Percentiles rank a stretch among this genome's conserved stretches.
Evolutionary conservation across 805 yeast genomes (phyloP).

Genomic region (Teunomyces cretensis): DNA sequence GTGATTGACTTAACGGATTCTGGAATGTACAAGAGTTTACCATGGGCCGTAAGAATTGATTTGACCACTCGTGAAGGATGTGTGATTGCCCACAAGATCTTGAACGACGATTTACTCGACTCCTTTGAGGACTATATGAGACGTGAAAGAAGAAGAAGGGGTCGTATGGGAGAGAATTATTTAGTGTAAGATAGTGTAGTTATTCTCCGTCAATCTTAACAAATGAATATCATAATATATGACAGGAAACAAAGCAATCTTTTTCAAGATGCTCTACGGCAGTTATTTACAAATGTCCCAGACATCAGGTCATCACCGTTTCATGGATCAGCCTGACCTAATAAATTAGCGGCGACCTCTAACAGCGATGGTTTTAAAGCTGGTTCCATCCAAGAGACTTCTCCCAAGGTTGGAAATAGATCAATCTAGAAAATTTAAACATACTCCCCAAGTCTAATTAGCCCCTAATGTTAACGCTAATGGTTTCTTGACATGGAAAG

Average conservation of each 20-base stretch:
- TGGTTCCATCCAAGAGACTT: slow-evolving; percentile 34
- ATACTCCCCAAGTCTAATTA: slow-evolving; percentile 15
- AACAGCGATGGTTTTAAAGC: slow-evolving; percentile 98
- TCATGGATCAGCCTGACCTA: slow-evolving; percentile 29
- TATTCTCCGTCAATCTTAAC: too few species aligned
- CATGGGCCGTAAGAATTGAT: slow-evolving; percentile 43
- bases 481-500: slow-evolving; percentile 10
- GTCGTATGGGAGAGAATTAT: slow-evolving; percentile 45
- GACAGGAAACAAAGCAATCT: neutral
- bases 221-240: too few species aligned
- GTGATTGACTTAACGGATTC: slow-evolving; percentile 44
- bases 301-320: slow-evolving; percentile 22
- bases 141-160: slow-evolving; percentile 38
- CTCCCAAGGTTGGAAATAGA: slow-evolving; percentile 11
- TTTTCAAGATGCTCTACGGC: neutral
- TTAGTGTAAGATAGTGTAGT: slow-evolving; percentile 11
- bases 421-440: slow-evolving; percentile 24
- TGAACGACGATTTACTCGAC: slow-evolving; percentile 30
- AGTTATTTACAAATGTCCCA: slow-evolving; percentile 12
- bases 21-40: slow-evolving; percentile 49
- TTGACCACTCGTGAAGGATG: slow-evolving; percentile 24
- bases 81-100: slow-evolving; percentile 26
- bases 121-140: slow-evolving; percentile 29
- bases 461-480: slow-evolving; percentile 29
- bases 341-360: slow-evolving; percentile 75